Base-by-base conservation (phyloP, 2,329 filamentous ascomycete species). In the Colletotrichum higginsianum region DNA sequence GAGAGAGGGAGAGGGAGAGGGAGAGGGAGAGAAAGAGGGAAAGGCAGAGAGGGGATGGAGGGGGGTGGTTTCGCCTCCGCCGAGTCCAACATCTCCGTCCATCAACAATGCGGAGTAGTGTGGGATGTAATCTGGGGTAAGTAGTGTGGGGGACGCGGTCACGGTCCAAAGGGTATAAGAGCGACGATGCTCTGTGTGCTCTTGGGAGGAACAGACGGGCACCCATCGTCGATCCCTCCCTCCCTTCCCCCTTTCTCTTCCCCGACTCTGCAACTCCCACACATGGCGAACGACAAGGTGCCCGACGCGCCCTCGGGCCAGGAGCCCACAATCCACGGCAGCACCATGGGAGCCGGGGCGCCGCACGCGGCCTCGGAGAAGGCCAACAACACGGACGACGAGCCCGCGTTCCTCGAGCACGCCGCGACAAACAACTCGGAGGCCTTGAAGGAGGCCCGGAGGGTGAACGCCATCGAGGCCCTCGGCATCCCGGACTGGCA, bases 401-500 rank as follows among this genome's bases (percentile, higher is more conserved):
- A 65, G 30, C 23, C 66, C 18, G 52, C 52, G 21, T 47, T 21
- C 12, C 60, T 65, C 44, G 46, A 65, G 16, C 18, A 23, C 11
- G 61, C 26, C 4, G 61, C 30, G 1, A 65, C 60, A 9, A 53
- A 57, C 18, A 46, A 68, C 13, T 68, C 52, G 18, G 66, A 58
- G 26, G 44, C 46, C 2, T n/a, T 15, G 9, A 68, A 68, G 50
- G 66, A 40, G 30, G 44, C 46, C 18, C 46, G 26, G 15, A 44
- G 52, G 50, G 50, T 21, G 11, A 50, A 57, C 15, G 42, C 60
- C 3, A 46, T 68, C 42, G 60, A 58, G 42, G 60, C 66, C 23
- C 60, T 68, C 11, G 66, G 60, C 3, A 68, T 68, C 7, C 35
- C 66, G 18, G 66, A 65, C 46, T 68, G 60, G 60, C 57, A 58